Evolutionary conservation across 306 rosid genomes (phyloP), one percentile per base, ranked within the genome.

Genomic region (Alnus glutinosa): DNA sequence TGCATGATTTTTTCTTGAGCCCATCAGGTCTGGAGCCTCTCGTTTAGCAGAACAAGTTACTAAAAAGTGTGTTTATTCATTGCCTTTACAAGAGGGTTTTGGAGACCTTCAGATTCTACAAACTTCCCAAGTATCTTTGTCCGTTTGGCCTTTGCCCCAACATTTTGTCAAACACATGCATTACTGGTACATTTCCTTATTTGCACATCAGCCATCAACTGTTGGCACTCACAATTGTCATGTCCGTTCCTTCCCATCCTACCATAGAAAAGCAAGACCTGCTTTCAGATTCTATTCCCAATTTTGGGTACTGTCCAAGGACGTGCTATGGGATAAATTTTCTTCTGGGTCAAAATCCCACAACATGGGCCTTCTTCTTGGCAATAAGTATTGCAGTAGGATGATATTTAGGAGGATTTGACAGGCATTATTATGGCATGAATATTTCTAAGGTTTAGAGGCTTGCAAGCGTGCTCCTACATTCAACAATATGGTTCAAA

Each of bases 1-100:
- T 71, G 97, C 98, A 32, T 94, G 83, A 87, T 70, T 64, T 66
- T 32, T 57, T 1, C 54, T 4, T 46, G 72, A 16, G 28, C 51
- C 13, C 62, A 16, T 46, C 78, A 67, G 12, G 55, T 73, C 57
- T 62, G 73, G 78, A 18, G 46, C 37, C 3, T 66, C 47, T 30
- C 47, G 18, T 62, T 23, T 12, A 30, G 39, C 18, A 42, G 49
- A 67, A 18, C 16, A 67, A 67, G 72, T 0, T 39, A 67, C 72
- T 18, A 7, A 67, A 67, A n/a, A n/a, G 46, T 67, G 9, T 39
- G 30, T 67, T 47, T n/a, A 18, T 28, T 67, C 8, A 67, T 67
- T 15, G 49, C 72, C 72, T 67, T 67, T 7, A 42, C 71, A 42
- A 18, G 39, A 62, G 7, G 7, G 42, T 12, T 34, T 4, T 34